Evolutionary conservation across 257 asterid genomes (phyloP).

Genomic region (Nyctanthes arbortristis): DNA sequence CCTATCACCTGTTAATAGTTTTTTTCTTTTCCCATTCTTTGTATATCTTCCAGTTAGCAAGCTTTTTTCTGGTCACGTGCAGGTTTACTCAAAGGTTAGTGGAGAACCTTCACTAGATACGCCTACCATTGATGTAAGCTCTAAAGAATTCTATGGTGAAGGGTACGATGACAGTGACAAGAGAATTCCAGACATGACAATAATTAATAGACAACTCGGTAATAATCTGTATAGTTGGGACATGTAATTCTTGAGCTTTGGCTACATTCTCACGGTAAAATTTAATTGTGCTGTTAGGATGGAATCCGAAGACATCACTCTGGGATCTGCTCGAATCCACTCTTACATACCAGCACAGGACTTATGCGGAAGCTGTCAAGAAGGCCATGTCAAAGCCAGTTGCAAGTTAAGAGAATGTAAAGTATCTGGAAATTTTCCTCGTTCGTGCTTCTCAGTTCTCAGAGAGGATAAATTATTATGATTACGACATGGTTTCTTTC

Average conservation of each 20-base stretch:
- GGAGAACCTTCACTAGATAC: constrained; percentile 56
- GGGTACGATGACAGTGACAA: constrained; percentile 80
- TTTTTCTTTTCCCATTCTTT: neutral
- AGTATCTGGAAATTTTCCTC: constrained; percentile 1
- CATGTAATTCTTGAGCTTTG: neutral
- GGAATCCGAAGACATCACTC: constrained; percentile 72
- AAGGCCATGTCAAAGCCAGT: constrained; percentile 59
- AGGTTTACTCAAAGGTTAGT: constrained; percentile 71
- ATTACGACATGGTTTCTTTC: constrained; percentile 8
- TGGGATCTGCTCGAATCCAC: constrained; percentile 78
- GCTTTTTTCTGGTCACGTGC: constrained; percentile 6
- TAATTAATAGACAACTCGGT: constrained; percentile 72
- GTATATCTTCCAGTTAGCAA: neutral
- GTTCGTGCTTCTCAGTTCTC: constrained; percentile 22
- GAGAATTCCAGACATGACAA: constrained; percentile 81
- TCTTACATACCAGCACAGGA: constrained; percentile 74
- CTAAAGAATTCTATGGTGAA: constrained; percentile 74
- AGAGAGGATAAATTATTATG: constrained; percentile 14
- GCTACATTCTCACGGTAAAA: constrained; percentile 4
- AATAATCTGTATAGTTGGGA: constrained; percentile 15
- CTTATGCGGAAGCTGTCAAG: constrained; percentile 72
- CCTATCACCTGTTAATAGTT: neutral
- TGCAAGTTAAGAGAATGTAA: constrained; percentile 40
- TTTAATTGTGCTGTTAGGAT: constrained; percentile 35
- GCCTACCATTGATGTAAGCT: constrained; percentile 67